Evolutionary conservation across 345 rosid species (phyloP).

Genomic region (Theobroma cacao): DNA sequence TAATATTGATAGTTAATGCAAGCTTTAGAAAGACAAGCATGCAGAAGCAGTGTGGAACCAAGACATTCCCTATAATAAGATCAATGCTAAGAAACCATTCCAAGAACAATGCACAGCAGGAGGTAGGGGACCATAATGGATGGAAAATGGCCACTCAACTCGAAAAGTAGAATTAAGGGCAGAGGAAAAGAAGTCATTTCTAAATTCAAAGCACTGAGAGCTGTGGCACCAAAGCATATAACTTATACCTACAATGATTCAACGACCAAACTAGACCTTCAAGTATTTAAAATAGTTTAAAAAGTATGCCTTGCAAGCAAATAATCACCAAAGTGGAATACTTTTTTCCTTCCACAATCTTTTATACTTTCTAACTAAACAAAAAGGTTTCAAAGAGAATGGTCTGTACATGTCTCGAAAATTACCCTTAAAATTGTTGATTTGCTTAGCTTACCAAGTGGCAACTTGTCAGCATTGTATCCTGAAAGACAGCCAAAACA

Average conservation of each 20-base stretch:
- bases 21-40: neutral
- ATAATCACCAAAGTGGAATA: neutral
- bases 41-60: neutral
- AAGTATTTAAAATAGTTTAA: neutral
- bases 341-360: neutral
- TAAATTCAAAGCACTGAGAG: neutral
- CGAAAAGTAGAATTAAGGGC: neutral
- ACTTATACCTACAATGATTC: neutral
- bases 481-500: conserved; percentile 38
- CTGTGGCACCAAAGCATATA: neutral
- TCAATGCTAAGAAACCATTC: neutral
- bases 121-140: neutral
- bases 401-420: neutral
- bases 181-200: neutral
- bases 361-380: neutral
- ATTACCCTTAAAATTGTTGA: conserved; percentile 61
- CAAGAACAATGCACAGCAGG: neutral
- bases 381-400: neutral
- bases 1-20: neutral
- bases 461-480: conserved; percentile 86
- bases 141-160: neutral
- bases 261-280: neutral
- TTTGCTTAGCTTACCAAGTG: conserved; percentile 91
- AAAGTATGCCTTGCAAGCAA: neutral
- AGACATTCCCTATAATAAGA: neutral